These are phyloP conservation scores for Schizopora paradoxa DNA, from an alignment of 1,284 basidiomycete species.

Conservation along the genomic window DNA sequence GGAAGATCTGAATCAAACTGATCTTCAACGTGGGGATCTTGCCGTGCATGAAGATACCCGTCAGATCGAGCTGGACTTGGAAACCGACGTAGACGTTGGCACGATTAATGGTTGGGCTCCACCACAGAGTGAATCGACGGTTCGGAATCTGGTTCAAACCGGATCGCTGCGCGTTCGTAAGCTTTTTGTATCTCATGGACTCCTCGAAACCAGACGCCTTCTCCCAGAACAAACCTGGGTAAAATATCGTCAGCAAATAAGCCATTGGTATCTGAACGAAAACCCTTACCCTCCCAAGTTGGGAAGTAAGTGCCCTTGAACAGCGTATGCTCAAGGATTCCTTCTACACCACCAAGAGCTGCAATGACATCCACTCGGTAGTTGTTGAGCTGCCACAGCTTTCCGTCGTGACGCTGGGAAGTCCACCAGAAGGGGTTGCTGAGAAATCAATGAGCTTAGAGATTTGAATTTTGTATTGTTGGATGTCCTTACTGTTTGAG, in stretches of 20 bases:
- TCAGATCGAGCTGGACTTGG: constrained; percentile 97
- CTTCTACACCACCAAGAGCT: constrained; percentile 97
- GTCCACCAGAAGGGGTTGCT: constrained; percentile 99
- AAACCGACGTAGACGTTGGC: constrained; percentile 99
- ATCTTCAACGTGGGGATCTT: constrained; percentile 98
- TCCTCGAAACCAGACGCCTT: constrained; percentile 94
- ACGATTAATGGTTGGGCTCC: constrained; percentile 97
- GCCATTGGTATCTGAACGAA: not conserved
- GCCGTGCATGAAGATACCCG: constrained; percentile 94
- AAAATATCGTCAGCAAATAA: constrained; percentile 16
- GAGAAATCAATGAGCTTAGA: constrained; percentile 10
- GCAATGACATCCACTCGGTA: constrained; percentile 99
- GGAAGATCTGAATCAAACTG: constrained; percentile 99
- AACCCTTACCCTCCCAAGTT: constrained; percentile 69
- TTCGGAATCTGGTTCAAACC: constrained; percentile 99
- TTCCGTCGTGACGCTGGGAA: constrained; percentile 95
- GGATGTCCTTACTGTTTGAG: constrained; percentile 66
- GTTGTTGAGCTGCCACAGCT: constrained; percentile 97
- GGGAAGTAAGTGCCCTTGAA: constrained; percentile 98
- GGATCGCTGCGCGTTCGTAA: constrained; percentile 93
- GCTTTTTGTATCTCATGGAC: constrained; percentile 96
- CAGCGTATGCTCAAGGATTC: constrained; percentile 93
- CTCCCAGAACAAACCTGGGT: constrained; percentile 87
- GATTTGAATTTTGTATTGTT: not conserved
- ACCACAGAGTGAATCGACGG: constrained; percentile 99